Base-by-base conservation (phyloP, 78 protist genomes). In the Pigoraptor vietnamica region DNA sequence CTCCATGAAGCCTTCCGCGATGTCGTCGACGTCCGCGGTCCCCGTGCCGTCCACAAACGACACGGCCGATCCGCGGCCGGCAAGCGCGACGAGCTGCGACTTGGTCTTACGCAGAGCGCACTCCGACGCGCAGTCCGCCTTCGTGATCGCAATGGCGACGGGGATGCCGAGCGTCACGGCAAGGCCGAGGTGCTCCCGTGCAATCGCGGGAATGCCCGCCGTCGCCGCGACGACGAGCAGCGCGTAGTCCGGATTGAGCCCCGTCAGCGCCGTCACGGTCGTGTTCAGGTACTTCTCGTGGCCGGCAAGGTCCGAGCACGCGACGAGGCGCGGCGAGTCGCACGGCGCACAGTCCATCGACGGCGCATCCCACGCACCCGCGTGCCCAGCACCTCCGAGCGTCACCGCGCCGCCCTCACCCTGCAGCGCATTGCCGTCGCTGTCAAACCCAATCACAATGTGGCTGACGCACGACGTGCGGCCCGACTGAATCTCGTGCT, bases 221-320 rank as follows among this genome's bases (percentile, higher is more conserved):
- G 0, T 87, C n/a, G 90, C 90, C 1, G 24, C 37, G 39, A 87
- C 90, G 2, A 95, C 91, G 6, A 97, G 40, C 94, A 96, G 92
- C 36, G 95, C 93, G 82, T 90, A 97, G 90, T 97, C 98, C 0
- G 98, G 98, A 23, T 14, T 23, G 39, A 86, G 91, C 34, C 98
- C 98, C 6, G 99, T 98, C 95, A 98, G 92, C 6, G 99, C 99
- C 39, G n/a, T 93, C 32, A 98, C 92, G 1, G 99, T 98, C n/a
- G 99, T 98, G 55, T 95, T 95, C 23, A 98, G 93, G 92, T 98
- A 98, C 33, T 56, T 40, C 83, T 97, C 98, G 87, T 94, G 96
- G 35, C 99, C 99, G 0, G 99, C 99, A 6, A 97, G 92, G 90
- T 98, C 99, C 35, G 96, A 48, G 89, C 96, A 96, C 24, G 93